A percentile compares a stretch with the other conserved stretches of the same genome.
Evolutionary conservation across 352 stramenopile species (phyloP).

Genomic region (Phytophthora boehmeriae): DNA sequence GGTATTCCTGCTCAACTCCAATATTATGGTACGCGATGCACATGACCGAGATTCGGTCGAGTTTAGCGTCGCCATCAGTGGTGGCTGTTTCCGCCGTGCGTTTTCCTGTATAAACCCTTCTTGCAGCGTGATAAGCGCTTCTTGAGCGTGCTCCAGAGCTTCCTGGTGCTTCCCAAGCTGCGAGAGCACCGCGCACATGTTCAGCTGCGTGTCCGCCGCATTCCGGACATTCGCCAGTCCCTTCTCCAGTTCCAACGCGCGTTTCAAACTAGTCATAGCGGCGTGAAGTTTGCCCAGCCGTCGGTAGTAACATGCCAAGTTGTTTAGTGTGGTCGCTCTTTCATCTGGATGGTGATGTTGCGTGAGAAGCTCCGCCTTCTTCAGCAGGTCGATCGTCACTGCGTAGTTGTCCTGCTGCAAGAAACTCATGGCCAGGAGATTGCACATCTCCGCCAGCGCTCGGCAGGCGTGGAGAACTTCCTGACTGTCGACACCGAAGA

Average conservation of each 20-base stretch:
- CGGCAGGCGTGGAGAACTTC: slow-evolving; percentile 88
- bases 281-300: slow-evolving; percentile 88
- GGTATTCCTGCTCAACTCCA: slow-evolving; percentile 94
- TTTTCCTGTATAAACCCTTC: slow-evolving; percentile 81
- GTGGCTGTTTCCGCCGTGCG: slow-evolving; percentile 1
- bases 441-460: slow-evolving; percentile 93
- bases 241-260: slow-evolving; percentile 89
- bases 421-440: slow-evolving; percentile 94
- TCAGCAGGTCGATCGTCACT: slow-evolving; percentile 92
- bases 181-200: slow-evolving; percentile 92
- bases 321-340: slow-evolving; percentile 93
- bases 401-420: slow-evolving; percentile 93
- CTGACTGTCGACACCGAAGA: slow-evolving; percentile 90
- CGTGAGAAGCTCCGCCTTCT: slow-evolving; percentile 93
- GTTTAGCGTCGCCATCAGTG: slow-evolving; percentile 10
- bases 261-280: slow-evolving; percentile 91
- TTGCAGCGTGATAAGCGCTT: slow-evolving; percentile 89
- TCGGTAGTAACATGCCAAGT: slow-evolving; percentile 94
- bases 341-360: slow-evolving; percentile 77
- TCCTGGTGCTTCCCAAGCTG: slow-evolving; percentile 86
- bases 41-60: slow-evolving; percentile 91
- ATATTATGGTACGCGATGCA: slow-evolving; percentile 96
- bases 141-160: slow-evolving; percentile 89
- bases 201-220: slow-evolving; percentile 93
- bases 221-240: slow-evolving; percentile 72